phyloP scores from a whole-genome alignment of 768 basidiomycete species.

The Tylopilus sp. region DNA sequence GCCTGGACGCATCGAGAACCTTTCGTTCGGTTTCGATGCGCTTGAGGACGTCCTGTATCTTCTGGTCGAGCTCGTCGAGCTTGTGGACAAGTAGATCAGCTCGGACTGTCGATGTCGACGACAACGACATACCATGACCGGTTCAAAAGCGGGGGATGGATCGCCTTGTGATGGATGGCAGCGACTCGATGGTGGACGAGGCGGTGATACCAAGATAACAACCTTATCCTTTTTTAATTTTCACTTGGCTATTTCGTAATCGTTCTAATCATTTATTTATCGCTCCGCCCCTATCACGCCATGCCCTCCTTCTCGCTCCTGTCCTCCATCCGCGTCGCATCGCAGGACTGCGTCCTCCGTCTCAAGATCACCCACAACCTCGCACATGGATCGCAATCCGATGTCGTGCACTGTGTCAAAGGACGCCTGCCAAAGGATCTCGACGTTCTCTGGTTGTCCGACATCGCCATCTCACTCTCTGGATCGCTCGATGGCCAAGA shows the following conservation, averaged over 20 bases:
- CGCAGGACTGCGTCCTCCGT: conserved; percentile 41
- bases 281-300: neutral
- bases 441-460: conserved; percentile 49
- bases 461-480: conserved; percentile 50
- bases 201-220: conserved; percentile 31
- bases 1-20: conserved; percentile 81
- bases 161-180: conserved; percentile 17
- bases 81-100: conserved; percentile 11
- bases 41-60: conserved; percentile 87
- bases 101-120: conserved; percentile 4
- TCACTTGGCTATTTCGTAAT: conserved; percentile 29
- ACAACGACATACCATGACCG: conserved; percentile 31
- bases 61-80: conserved; percentile 75
- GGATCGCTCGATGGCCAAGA: conserved; percentile 47
- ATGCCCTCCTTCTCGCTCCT: conserved; percentile 34
- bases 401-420: conserved; percentile 29
- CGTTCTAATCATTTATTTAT: conserved; percentile 13
- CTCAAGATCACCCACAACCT: conserved; percentile 48
- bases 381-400: conserved; percentile 31
- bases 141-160: conserved; percentile 9
- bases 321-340: conserved; percentile 40
- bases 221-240: conserved; percentile 9
- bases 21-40: conserved; percentile 92
- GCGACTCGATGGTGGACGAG: conserved; percentile 23
- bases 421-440: conserved; percentile 36